phyloP scores from a whole-genome alignment of 495 filamentous ascomycete species.

The Talaromyces wortmannii region DNA sequence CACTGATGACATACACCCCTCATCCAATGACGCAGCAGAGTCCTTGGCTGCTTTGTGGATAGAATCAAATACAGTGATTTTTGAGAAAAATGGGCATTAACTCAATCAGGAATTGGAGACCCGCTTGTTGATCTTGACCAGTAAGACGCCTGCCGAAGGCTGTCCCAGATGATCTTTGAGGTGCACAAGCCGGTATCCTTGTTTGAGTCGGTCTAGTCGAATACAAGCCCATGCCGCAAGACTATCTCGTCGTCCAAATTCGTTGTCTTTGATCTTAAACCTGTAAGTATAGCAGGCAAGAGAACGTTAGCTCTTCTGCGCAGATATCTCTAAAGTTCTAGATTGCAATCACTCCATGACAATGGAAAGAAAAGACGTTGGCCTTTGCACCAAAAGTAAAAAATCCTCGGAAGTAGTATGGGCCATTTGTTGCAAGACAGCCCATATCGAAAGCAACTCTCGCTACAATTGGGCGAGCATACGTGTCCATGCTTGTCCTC shows the following conservation, averaged over 20 bases:
- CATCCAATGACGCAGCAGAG: not conserved
- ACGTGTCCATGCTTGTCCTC: no score
- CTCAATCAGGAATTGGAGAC: conserved; percentile 11
- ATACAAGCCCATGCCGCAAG: conserved; percentile 86
- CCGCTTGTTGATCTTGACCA: conserved; percentile 62
- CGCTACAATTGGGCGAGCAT: no score
- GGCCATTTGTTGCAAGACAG: no score
- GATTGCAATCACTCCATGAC: no score
- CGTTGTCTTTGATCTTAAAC: conserved; percentile 81
- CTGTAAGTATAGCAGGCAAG: conserved; percentile 26
- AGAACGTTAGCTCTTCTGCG: no score
- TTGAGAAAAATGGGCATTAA: not conserved
- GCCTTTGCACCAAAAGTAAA: no score
- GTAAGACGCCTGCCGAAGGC: conserved; percentile 53
- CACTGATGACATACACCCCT: no score
- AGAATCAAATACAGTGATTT: not conserved
- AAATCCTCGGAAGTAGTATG: no score
- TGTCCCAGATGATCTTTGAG: conserved; percentile 59
- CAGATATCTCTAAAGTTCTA: no score
- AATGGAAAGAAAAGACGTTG: no score
- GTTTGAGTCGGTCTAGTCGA: conserved; percentile 67
- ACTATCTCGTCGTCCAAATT: conserved; percentile 61
- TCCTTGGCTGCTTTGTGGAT: not conserved
- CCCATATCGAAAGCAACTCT: no score
- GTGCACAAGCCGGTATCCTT: conserved; percentile 71